Percentiles rank a stretch among this genome's conserved stretches.
phyloP scores from a whole-genome alignment of 805 yeast genomes.

The Pichia manshurica region DNA sequence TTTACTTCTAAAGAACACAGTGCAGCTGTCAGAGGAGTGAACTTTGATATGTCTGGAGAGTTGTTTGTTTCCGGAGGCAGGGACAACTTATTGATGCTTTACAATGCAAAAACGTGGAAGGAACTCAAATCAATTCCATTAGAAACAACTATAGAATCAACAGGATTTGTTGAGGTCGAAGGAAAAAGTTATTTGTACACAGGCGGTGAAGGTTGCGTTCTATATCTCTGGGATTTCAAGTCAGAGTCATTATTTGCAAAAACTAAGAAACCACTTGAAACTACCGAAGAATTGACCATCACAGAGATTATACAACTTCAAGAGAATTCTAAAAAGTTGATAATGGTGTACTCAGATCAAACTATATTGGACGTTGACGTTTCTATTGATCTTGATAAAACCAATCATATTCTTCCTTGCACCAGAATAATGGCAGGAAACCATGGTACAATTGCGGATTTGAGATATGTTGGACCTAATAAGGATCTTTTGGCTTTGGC shows the following conservation, averaged over 20 bases:
- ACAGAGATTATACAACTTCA: slow-evolving; percentile 42
- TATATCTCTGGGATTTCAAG: slow-evolving; percentile 57
- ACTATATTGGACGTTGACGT: slow-evolving; percentile 42
- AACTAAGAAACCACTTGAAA: slow-evolving; percentile 43
- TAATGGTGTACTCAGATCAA: slow-evolving; percentile 76
- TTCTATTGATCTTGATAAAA: slow-evolving; percentile 23
- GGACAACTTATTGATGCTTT: slow-evolving; percentile 67
- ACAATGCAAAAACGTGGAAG: slow-evolving; percentile 47
- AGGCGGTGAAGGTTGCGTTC: slow-evolving; percentile 73
- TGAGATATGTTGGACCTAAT: slow-evolving; percentile 67
- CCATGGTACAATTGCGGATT: slow-evolving; percentile 92
- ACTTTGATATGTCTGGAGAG: slow-evolving; percentile 48
- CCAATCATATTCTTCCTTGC: slow-evolving; percentile 35
- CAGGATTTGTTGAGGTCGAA: slow-evolving; percentile 47
- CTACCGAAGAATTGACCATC: slow-evolving; percentile 69
- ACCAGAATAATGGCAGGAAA: slow-evolving; percentile 73
- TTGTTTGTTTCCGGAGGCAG: slow-evolving; percentile 79
- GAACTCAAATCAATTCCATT: slow-evolving; percentile 65
- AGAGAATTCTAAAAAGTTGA: slow-evolving; percentile 33
- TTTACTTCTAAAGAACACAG: slow-evolving; percentile 65
- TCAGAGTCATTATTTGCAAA: slow-evolving; percentile 43
- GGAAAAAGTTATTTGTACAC: slow-evolving; percentile 44
- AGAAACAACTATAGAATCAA: slow-evolving; percentile 63
- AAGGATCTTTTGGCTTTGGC: slow-evolving; percentile 67
- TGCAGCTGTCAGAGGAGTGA: slow-evolving; percentile 81